A percentile compares a stretch with the other conserved stretches of the same genome.
Conservation (phyloP, 2,329 filamentous ascomycete genomes). For the Ascochyta pisi region DNA sequence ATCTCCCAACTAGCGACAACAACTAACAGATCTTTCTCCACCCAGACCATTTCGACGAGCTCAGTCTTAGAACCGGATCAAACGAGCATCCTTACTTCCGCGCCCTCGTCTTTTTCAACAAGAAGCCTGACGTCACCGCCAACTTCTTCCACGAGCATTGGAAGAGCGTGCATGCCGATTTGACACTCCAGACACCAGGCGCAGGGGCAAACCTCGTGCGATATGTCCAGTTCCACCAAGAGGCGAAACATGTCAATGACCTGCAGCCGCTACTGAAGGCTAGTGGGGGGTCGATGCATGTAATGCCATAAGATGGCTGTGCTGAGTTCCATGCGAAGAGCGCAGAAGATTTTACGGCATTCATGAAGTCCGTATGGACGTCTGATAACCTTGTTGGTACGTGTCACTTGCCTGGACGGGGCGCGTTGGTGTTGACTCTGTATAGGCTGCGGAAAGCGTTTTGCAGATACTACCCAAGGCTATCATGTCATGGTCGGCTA, state of each 20-base stretch:
- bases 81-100: slow-evolving; percentile 4
- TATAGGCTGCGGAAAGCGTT: not conserved
- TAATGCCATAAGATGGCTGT: slow-evolving; percentile 17
- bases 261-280: slow-evolving; percentile 1
- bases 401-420: not conserved
- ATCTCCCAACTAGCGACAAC: not conserved
- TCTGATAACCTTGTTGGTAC: not conserved
- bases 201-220: slow-evolving; percentile 6
- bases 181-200: slow-evolving; percentile 8
- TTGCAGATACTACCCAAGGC: not conserved
- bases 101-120: slow-evolving; percentile 10
- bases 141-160: slow-evolving; percentile 19
- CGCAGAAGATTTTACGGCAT: not conserved
- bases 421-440: not conserved
- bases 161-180: slow-evolving; percentile 22
- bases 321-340: slow-evolving; percentile 19
- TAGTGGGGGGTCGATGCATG: not conserved
- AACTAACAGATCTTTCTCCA: not conserved
- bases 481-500: slow-evolving; percentile 20
- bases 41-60: not conserved
- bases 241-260: not conserved
- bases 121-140: slow-evolving; percentile 7
- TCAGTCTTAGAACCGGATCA: not conserved
- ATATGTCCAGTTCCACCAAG: slow-evolving; percentile 24
- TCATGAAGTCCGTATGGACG: not conserved